Evolutionary conservation across 163 green algal genomes (phyloP), one percentile per base, ranked within the genome.

Genomic region (Volvox carteri): DNA sequence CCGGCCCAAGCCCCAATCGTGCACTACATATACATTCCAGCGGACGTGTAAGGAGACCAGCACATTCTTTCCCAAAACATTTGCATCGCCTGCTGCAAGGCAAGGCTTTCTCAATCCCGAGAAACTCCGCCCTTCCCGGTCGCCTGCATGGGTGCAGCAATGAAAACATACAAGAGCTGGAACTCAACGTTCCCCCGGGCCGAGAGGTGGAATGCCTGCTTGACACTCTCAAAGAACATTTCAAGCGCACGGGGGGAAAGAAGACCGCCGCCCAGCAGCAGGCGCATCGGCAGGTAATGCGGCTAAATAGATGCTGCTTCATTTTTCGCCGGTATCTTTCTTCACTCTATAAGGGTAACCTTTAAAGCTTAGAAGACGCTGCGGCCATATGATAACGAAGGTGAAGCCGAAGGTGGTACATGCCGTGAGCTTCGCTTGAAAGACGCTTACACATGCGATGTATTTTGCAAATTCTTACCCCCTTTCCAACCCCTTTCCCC

Each of bases 141-240:
- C 33, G 14, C n/a, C 23, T 74, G 19, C 8, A 23, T 65, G n/a
- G 60, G 3, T 25, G 79, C 92, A 97, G 95, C 16, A 78, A 87
- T 8, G 90, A 97, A 73, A 70, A 90, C 18, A 86, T 97, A 28
- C 54, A 95, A 72, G 90, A 98, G 85, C 90, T 90, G 35, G 72
- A 81, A 23, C 75, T 96, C 11, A 58, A 88, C 16, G 89, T 91
- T 46, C 60, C 54, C 2, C 60, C 88, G 11, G 94, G 90, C 9
- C 92, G 94, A 46, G 95, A 94, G 67, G 91, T 97, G 33, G 92
- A 95, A 75, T 94, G 90, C 56, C 86, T 97, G 23, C 85, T 96
- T 46, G 93, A 97, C 62, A 19, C 23, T 5, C 65, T 96, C 2
- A 97, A 97, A 90, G 86, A 79, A 30, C 83, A 88, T 50, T 88